A percentile compares a stretch with the other conserved stretches of the same genome.
Evolutionary conservation across 2,329 filamentous ascomycete genomes (phyloP).

Genomic region (Gremmenia infestans): DNA sequence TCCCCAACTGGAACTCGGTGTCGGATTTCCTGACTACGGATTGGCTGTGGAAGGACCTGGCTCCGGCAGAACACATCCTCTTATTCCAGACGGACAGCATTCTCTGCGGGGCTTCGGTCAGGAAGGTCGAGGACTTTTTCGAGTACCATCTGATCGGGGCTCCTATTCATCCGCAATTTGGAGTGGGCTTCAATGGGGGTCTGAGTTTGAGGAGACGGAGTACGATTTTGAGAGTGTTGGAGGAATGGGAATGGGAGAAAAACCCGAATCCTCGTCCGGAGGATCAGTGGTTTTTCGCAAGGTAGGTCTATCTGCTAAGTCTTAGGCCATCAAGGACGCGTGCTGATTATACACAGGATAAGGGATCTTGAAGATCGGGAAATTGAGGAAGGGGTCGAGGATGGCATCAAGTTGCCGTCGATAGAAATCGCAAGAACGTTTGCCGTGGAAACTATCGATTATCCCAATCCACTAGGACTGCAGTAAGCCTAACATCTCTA

Average conservation of each 20-base stretch:
- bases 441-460: constrained; percentile 27
- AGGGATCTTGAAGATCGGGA: constrained; percentile 13
- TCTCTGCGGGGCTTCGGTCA: constrained; percentile 42
- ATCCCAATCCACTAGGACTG: constrained; percentile 25
- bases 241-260: constrained; percentile 19
- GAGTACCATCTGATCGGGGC: constrained; percentile 33
- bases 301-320: constrained; percentile 1
- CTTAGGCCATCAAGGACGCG: background rate
- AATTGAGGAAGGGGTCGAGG: constrained; percentile 10
- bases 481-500: constrained; percentile 17
- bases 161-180: constrained; percentile 28
- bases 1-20: constrained; percentile 33
- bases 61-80: constrained; percentile 47
- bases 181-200: constrained; percentile 34
- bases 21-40: constrained; percentile 31
- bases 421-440: constrained; percentile 27
- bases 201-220: constrained; percentile 34
- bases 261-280: constrained; percentile 16
- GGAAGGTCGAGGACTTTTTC: constrained; percentile 14
- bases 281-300: constrained; percentile 28
- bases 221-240: constrained; percentile 30
- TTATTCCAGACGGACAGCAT: constrained; percentile 52
- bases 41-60: constrained; percentile 42
- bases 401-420: constrained; percentile 20
- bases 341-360: constrained; percentile 15